Base-by-base conservation (phyloP, 2,329 filamentous ascomycete genomes). In the Pyrenophora graminea region DNA sequence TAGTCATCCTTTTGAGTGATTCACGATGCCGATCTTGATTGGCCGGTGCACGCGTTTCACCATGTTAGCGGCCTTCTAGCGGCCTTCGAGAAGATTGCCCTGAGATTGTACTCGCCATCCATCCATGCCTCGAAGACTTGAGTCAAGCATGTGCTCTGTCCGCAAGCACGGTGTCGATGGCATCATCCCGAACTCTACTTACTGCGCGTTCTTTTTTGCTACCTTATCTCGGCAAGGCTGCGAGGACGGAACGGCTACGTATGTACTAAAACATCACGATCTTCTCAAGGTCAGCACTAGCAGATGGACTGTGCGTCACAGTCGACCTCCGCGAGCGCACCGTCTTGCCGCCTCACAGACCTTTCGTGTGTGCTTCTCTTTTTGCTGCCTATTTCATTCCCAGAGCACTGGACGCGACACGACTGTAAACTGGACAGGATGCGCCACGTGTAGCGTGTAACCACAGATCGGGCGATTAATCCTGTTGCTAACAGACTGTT, bases 41-140 rank as follows among this genome's bases (percentile, higher is more conserved):
- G 55, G 56, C 40, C 43, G 55, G 48, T 53, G 53, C 51, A 57
- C 54, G 46, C 45, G 65, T 67, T 63, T 68, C 65, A 66, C 56
- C 39, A 61, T 52, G 5, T 46, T 66, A 67, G 62, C 45, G 49
- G 31, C 52, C 57, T 68, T 69, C 66, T 67, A 68, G 64, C 59
- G 57, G 48, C 51, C 47, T 67, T 66, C 65, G 45, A 64, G 65
- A 67, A 65, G 13, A 32, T 25, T 42, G 49, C 53, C 55, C 46
- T 58, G 50, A 41, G 8, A 51, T 39, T 56, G 39, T 62, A 33
- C 57, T 67, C 66, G 59, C 64, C 57, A 59, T 51, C 27, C 55
- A 58, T 60, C 65, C 56, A 67, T 64, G 51, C 41, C 43, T 33
- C 25, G 37, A n/a, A 21, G 39, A 48, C 55, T 55, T 55, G 50